Conservation (phyloP, 192 early-diverging fungal genomes). For the Coemansia reversa region DNA sequence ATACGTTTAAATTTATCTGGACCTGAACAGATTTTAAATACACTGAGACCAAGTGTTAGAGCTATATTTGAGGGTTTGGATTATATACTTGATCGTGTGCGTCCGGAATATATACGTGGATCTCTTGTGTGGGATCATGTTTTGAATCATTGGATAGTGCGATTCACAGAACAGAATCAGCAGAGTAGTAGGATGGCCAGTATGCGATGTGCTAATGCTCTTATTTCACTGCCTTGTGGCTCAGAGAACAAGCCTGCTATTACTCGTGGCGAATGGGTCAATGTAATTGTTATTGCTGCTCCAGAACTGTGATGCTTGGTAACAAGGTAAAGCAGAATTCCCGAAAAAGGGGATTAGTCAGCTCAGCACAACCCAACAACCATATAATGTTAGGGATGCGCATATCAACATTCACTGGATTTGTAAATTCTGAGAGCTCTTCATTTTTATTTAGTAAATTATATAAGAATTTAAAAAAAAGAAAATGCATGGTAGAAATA, state of each 20-base stretch:
- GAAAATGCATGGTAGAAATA: neutral
- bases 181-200: constrained; percentile 77
- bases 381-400: too few relatives aligned
- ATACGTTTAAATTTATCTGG: neutral
- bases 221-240: constrained; percentile 69
- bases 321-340: too few relatives aligned
- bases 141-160: constrained; percentile 37
- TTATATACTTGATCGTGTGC: constrained; percentile 27
- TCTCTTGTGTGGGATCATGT: constrained; percentile 32
- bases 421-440: neutral
- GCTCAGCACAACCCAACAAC: too few relatives aligned
- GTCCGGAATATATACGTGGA: constrained; percentile 35
- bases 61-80: constrained; percentile 71
- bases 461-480: neutral
- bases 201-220: constrained; percentile 74
- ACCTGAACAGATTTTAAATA: constrained; percentile 25
- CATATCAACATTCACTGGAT: neutral
- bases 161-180: constrained; percentile 68
- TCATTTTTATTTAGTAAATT: neutral
- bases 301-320: constrained; percentile 2
- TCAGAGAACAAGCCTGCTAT: constrained; percentile 19
- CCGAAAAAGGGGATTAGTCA: too few relatives aligned
- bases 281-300: constrained; percentile 33
- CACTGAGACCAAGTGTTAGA: constrained; percentile 58
- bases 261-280: constrained; percentile 14